Percentiles rank a stretch among this genome's conserved stretches.
These are phyloP conservation scores for Plasmopara muralis DNA, from an alignment of 352 stramenopile species.

Conservation along the genomic window DNA sequence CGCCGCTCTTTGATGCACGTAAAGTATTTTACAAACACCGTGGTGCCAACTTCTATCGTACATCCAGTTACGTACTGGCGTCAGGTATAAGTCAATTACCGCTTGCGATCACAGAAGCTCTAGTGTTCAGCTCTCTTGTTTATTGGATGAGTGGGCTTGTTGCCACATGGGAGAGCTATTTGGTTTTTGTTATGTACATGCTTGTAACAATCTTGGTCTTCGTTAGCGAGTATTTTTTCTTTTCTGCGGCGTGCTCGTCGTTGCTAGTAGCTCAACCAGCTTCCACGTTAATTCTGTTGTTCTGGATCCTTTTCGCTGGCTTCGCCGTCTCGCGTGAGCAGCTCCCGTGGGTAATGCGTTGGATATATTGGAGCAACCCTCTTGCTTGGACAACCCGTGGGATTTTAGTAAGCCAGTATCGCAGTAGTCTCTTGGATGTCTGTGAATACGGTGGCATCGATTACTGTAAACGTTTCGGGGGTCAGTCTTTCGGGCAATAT, in stretches of 20 bases:
- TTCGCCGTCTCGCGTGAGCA: slow-evolving; percentile 36
- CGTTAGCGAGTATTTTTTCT: slow-evolving; percentile 35
- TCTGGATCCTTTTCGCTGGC: slow-evolving; percentile 44
- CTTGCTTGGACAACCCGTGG: slow-evolving; percentile 38
- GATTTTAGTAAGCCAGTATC: slow-evolving; percentile 42
- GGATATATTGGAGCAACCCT: slow-evolving; percentile 62
- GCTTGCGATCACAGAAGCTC: slow-evolving; percentile 44
- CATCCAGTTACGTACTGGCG: slow-evolving; percentile 68
- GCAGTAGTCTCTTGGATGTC: slow-evolving; percentile 22
- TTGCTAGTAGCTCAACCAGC: slow-evolving; percentile 39
- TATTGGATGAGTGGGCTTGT: slow-evolving; percentile 76
- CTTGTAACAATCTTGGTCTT: slow-evolving; percentile 45
- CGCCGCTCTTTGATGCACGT: slow-evolving; percentile 50
- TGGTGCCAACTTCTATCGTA: slow-evolving; percentile 75
- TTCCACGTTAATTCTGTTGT: slow-evolving; percentile 32
- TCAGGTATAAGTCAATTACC: slow-evolving; percentile 27
- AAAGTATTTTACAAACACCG: slow-evolving; percentile 81
- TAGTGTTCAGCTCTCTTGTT: slow-evolving; percentile 71
- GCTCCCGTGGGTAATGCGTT: slow-evolving; percentile 30
- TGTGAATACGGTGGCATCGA: slow-evolving; percentile 34
- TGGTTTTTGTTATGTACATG: slow-evolving; percentile 42
- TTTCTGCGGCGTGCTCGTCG: slow-evolving; percentile 25
- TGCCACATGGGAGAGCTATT: slow-evolving; percentile 14
- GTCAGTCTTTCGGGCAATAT: slow-evolving; percentile 29
- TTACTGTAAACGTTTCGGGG: slow-evolving; percentile 32